Percentiles rank a stretch among this genome's conserved stretches.
These are phyloP conservation scores for Sporisorium scitamineum DNA, from an alignment of 1,284 basidiomycete species.

Conservation along the genomic window DNA sequence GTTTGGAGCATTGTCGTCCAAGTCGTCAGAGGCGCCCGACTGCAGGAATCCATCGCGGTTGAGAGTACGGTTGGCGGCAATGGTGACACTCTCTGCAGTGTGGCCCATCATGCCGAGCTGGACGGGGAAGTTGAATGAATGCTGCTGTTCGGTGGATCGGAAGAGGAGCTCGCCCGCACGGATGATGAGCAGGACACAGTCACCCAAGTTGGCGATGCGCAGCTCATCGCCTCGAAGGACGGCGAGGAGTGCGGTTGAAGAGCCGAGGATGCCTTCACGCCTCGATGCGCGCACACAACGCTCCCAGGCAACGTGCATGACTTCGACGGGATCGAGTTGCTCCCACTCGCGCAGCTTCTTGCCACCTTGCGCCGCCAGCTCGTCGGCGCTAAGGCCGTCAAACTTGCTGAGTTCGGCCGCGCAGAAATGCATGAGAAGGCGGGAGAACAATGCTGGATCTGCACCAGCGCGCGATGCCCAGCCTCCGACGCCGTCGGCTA, in stretches of 20 bases:
- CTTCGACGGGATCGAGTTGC: conserved; percentile 72
- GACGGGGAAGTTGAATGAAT: conserved; percentile 90
- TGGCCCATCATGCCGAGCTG: conserved; percentile 83
- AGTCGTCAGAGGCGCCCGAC: conserved; percentile 51
- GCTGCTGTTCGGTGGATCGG: conserved; percentile 94
- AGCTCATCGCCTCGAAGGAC: conserved; percentile 79
- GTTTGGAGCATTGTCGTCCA: conserved; percentile 54
- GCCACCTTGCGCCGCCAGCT: conserved; percentile 50
- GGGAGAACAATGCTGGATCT: conserved; percentile 81
- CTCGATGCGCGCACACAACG: conserved; percentile 70
- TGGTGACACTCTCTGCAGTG: conserved; percentile 76
- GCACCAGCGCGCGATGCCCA: conserved; percentile 76
- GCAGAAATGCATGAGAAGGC: conserved; percentile 87
- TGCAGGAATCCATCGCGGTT: conserved; percentile 53
- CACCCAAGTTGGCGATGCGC: conserved; percentile 89
- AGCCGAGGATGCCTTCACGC: conserved; percentile 73
- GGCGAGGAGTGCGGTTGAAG: conserved; percentile 74
- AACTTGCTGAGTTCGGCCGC: conserved; percentile 72
- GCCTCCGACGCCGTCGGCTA: conserved; percentile 89
- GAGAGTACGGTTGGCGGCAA: conserved; percentile 56
- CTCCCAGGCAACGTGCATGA: conserved; percentile 75
- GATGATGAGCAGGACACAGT: conserved; percentile 84
- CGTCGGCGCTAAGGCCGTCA: conserved; percentile 35
- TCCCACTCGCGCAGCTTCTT: conserved; percentile 54
- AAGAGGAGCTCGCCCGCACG: conserved; percentile 83